A percentile compares a stretch with the other conserved stretches of the same genome.
These are phyloP conservation scores for Uncinocarpus reesii DNA, from an alignment of 2,329 filamentous ascomycete species.

Conservation along the genomic window DNA sequence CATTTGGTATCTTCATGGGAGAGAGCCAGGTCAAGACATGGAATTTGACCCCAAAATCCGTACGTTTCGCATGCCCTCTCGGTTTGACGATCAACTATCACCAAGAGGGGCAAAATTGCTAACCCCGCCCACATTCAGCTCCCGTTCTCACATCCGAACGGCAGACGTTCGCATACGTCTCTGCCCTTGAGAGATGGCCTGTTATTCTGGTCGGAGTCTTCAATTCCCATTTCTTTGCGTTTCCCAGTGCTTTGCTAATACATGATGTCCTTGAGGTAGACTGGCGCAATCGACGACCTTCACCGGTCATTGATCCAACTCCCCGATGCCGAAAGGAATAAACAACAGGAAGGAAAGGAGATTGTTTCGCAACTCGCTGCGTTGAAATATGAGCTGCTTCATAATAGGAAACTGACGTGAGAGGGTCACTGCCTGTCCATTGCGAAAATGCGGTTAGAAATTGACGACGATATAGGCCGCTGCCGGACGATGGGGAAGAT, in stretches of 20 bases:
- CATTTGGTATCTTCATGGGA: not conserved
- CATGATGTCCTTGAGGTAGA: slow-evolving; percentile 43
- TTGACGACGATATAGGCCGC: slow-evolving; percentile 44
- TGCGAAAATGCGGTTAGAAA: not conserved
- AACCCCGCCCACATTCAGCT: slow-evolving; percentile 41
- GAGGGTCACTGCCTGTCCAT: slow-evolving; percentile 20
- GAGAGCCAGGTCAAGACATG: slow-evolving; percentile 39
- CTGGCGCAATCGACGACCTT: slow-evolving; percentile 87
- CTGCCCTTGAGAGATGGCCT: slow-evolving; percentile 82
- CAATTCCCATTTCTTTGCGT: not conserved
- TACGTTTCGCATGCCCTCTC: slow-evolving; percentile 38
- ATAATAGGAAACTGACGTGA: slow-evolving; percentile 69
- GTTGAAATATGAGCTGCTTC: slow-evolving; percentile 91
- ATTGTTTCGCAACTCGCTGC: slow-evolving; percentile 69
- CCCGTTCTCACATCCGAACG: slow-evolving; percentile 70
- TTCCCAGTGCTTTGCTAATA: not conserved
- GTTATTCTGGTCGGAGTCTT: slow-evolving; percentile 62
- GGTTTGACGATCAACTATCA: not conserved
- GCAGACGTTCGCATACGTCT: slow-evolving; percentile 76
- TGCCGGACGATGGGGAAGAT: slow-evolving; percentile 63
- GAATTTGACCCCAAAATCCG: slow-evolving; percentile 65
- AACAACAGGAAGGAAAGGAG: slow-evolving; percentile 68
- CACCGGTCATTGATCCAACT: slow-evolving; percentile 49
- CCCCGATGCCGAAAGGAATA: slow-evolving; percentile 45
- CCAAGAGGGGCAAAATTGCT: slow-evolving; percentile 14